Evolutionary conservation across 805 yeast species (phyloP).

Genomic region (Yarrowia porcina): DNA sequence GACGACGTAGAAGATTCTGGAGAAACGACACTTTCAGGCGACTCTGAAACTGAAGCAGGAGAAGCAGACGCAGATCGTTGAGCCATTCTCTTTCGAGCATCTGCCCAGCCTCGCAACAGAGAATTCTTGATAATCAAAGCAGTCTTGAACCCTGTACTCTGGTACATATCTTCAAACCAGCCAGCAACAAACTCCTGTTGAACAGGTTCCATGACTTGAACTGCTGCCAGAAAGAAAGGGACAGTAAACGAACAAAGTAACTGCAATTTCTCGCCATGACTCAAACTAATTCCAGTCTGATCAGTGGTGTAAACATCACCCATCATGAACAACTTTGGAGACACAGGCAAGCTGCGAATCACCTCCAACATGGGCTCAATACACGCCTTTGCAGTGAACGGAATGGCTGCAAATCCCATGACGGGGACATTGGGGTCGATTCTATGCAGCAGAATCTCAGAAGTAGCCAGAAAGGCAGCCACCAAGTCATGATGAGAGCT

Average conservation of each 20-base stretch:
- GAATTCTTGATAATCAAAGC: conserved; percentile 11
- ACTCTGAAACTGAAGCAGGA: neutral
- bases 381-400: conserved; percentile 11
- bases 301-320: neutral
- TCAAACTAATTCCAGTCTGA: neutral
- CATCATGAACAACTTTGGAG: neutral
- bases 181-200: conserved; percentile 6
- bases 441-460: neutral
- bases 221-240: neutral
- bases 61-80: neutral
- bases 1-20: neutral
- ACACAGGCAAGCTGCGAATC: neutral
- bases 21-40: neutral
- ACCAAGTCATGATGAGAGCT: conserved; percentile 1
- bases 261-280: conserved; percentile 14
- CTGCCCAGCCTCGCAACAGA: conserved; percentile 10
- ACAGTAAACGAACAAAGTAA: conserved; percentile 15
- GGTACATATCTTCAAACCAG: conserved; percentile 1
- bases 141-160: conserved; percentile 5
- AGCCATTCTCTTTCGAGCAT: neutral
- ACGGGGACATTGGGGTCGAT: conserved; percentile 12
- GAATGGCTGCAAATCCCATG: conserved; percentile 11
- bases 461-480: neutral
- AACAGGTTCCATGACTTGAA: neutral
- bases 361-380: conserved; percentile 3